Percentiles rank a stretch among this genome's conserved stretches.
These are phyloP conservation scores for Talaromyces atroroseus DNA, from an alignment of 2,329 filamentous ascomycete genomes.

Conservation along the genomic window DNA sequence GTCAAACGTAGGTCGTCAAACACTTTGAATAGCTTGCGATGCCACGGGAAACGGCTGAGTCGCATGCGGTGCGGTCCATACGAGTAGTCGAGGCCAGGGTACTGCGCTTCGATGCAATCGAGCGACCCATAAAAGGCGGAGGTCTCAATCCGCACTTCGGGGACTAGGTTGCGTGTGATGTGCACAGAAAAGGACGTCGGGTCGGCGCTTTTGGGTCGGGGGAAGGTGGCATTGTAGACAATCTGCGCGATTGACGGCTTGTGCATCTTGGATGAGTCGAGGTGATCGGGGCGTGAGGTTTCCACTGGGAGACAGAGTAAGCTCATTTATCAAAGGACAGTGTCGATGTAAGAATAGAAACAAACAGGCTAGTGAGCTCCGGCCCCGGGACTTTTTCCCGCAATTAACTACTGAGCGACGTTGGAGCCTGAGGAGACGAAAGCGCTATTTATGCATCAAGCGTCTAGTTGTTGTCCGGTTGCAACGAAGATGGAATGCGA, in stretches of 20 bases:
- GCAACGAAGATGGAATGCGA: not conserved
- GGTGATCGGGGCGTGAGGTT: not conserved
- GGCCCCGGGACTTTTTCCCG: not conserved
- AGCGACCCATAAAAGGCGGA: conserved; percentile 59
- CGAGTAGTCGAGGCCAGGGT: conserved; percentile 61
- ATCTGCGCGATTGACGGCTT: conserved; percentile 55
- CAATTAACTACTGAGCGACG: not conserved
- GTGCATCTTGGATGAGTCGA: conserved; percentile 45
- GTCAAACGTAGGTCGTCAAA: conserved; percentile 58
- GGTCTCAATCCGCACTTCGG: conserved; percentile 61
- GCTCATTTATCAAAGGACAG: not conserved
- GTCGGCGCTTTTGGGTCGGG: conserved; percentile 51
- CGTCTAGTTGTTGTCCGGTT: not conserved
- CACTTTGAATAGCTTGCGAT: conserved; percentile 54
- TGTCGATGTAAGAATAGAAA: not conserved
- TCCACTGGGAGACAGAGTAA: not conserved
- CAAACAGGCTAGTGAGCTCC: not conserved
- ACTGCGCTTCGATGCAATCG: conserved; percentile 60
- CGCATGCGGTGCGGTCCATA: conserved; percentile 58
- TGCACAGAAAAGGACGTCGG: conserved; percentile 55
- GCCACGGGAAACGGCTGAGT: conserved; percentile 57
- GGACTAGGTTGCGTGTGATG: conserved; percentile 57
- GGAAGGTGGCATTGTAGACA: conserved; percentile 56
- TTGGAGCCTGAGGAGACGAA: not conserved
- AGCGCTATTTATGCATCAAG: not conserved